Evolutionary conservation across 345 rosid genomes (phyloP).

Genomic region (Euphorbia lathyris): DNA sequence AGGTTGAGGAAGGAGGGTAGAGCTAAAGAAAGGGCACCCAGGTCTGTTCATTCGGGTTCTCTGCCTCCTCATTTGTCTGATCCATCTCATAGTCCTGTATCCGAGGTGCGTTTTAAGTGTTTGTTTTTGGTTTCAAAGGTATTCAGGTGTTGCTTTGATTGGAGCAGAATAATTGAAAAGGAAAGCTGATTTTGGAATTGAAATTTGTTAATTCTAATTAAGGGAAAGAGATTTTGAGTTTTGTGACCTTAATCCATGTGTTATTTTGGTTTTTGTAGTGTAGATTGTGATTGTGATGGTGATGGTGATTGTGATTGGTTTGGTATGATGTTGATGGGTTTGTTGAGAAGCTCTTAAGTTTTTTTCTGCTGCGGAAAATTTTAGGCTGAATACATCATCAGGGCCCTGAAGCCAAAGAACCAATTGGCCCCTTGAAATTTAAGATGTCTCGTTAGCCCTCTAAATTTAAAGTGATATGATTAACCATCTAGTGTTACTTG

Average conservation of each 20-base stretch:
- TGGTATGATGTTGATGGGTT: slow-evolving; percentile 5
- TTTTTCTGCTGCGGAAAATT: no score
- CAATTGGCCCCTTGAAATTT: no score
- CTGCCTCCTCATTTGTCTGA: slow-evolving; percentile 92
- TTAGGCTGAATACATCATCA: no score
- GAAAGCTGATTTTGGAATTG: not conserved
- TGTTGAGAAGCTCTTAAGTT: not conserved
- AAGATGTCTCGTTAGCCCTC: no score
- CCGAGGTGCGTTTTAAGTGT: slow-evolving; percentile 58
- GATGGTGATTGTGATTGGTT: no score
- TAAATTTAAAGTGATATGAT: no score
- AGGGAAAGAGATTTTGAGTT: not conserved
- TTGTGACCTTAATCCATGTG: slow-evolving; percentile 5
- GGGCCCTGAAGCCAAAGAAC: no score
- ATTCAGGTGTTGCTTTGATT: not conserved
- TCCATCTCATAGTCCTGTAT: slow-evolving; percentile 94
- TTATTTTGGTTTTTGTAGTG: not conserved
- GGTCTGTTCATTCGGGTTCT: slow-evolving; percentile 67
- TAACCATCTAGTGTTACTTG: no score
- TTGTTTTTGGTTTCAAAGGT: not conserved
- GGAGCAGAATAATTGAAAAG: not conserved
- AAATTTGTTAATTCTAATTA: slow-evolving; percentile 1
- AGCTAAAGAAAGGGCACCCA: slow-evolving; percentile 46
- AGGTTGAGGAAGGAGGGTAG: slow-evolving; percentile 45
- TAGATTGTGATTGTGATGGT: not conserved